A percentile compares a stretch with the other conserved stretches of the same genome.
These are phyloP conservation scores for Penicillium sp. DNA, from an alignment of 2,329 filamentous ascomycete species.

Conservation along the genomic window DNA sequence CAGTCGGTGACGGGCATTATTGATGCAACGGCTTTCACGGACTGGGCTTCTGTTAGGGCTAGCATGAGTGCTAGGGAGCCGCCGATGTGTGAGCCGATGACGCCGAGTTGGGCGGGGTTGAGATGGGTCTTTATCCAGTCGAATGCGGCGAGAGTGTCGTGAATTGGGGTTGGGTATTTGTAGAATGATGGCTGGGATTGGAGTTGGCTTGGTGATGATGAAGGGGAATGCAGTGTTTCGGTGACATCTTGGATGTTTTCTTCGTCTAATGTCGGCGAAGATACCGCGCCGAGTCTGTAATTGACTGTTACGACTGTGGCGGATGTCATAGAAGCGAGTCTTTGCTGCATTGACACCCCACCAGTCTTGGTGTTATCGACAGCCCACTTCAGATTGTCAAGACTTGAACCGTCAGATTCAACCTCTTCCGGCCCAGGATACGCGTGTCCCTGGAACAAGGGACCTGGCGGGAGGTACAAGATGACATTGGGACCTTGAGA, in stretches of 20 bases:
- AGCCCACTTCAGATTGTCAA: not conserved
- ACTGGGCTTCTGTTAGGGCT: slow-evolving; percentile 48
- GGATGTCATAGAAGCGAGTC: slow-evolving; percentile 39
- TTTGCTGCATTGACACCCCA: slow-evolving; percentile 30
- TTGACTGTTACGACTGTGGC: slow-evolving; percentile 49
- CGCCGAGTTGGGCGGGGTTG: slow-evolving; percentile 36
- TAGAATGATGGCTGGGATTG: slow-evolving; percentile 23
- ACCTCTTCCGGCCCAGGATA: not conserved
- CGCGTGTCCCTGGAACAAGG: slow-evolving; percentile 31
- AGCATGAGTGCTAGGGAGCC: slow-evolving; percentile 53
- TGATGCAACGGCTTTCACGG: slow-evolving; percentile 42
- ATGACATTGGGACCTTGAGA: slow-evolving; percentile 39
- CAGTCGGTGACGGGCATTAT: slow-evolving; percentile 48
- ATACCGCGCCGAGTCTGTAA: slow-evolving; percentile 44
- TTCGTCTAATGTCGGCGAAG: not conserved
- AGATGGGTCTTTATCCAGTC: slow-evolving; percentile 47
- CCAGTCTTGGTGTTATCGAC: not conserved
- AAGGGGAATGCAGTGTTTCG: not conserved
- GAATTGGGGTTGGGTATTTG: slow-evolving; percentile 46
- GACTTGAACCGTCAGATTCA: not conserved
- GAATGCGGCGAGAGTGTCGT: slow-evolving; percentile 47
- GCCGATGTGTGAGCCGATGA: slow-evolving; percentile 46
- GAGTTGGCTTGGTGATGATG: not conserved
- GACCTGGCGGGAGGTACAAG: slow-evolving; percentile 47
- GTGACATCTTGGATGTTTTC: not conserved